Percentiles rank a stretch among this genome's conserved stretches.
Evolutionary conservation across 2,329 filamentous ascomycete species (phyloP).

Genomic region (Dissoconium aciculare): DNA sequence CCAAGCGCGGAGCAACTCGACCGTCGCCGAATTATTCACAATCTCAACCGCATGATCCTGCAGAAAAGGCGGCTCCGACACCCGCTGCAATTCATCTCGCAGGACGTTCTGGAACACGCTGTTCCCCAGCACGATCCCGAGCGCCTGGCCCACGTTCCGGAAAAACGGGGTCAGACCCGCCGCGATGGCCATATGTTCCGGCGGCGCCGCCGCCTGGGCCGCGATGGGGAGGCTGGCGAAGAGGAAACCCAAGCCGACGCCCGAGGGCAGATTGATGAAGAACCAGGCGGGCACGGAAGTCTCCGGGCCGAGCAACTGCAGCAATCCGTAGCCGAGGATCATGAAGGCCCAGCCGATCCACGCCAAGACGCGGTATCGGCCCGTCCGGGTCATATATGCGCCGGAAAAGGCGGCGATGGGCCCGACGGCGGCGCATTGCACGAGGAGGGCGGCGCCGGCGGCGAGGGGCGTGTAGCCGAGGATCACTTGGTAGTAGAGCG

Average conservation of each 20-base stretch:
- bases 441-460: constrained; percentile 27
- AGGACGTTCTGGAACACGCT: constrained; percentile 58
- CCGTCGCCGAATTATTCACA: no score
- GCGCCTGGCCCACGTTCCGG: constrained; percentile 47
- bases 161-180: constrained; percentile 54
- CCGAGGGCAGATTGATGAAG: constrained; percentile 46
- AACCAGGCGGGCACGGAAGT: constrained; percentile 40
- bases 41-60: no score
- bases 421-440: constrained; percentile 41
- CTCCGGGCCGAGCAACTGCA: constrained; percentile 36
- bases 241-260: constrained; percentile 48
- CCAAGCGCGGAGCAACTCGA: no score
- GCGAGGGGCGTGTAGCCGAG: constrained; percentile 25
- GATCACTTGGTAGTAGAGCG: constrained; percentile 28
- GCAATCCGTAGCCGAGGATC: constrained; percentile 42
- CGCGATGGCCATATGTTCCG: constrained; percentile 43
- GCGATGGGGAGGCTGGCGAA: constrained; percentile 49
- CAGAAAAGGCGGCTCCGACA: no score
- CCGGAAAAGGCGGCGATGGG: constrained; percentile 45
- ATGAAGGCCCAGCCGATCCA: constrained; percentile 48
- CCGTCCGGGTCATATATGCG: constrained; percentile 40
- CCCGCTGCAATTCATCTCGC: no score
- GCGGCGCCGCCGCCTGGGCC: constrained; percentile 45
- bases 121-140: constrained; percentile 53
- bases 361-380: constrained; percentile 45